Evolutionary conservation across 371 early-diverging fungal genomes (phyloP), one percentile per base, ranked within the genome.

Genomic region (Nematocida sp.): DNA sequence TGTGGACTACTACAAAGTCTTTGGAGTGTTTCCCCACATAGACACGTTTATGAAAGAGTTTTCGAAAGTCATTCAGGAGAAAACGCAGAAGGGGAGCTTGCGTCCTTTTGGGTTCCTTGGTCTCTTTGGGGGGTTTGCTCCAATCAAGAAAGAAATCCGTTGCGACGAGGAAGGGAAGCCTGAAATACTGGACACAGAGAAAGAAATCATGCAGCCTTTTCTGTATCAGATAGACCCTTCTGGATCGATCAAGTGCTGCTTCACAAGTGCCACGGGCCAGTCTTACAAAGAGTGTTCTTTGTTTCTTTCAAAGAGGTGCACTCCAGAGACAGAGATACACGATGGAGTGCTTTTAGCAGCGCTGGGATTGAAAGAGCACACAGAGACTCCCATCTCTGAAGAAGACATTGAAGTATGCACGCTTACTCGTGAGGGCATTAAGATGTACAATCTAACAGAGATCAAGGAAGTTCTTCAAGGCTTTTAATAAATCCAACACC

Each of bases 101-200:
- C 76, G 84, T 19, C 84, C 84, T n/a, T 80, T 82, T 63, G 84
- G 84, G 2, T 74, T 60, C 19, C 55, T 80, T 13, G 32, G 80
- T 23, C 31, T 83, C 23, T 64, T 83, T 45, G 55, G 54, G 32
- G 82, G 82, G 25, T 29, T 37, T 56, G 55, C 67, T 1, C 49
- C n/a, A 5, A 53, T 37, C 2, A 58, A 51, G 13, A 65, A 66
- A 60, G 51, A 57, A 31, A 63, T 60, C 5, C 40, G 45, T 7
- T 15, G 17, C 7, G 67, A 67, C 40, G 67, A 57, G 29, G 41
- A 56, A 11, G 55, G 40, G 5, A 11, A 41, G 1, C 1, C 34
- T 19, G 15, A 29, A 1, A 67, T 67, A 21, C 34, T 23, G n/a
- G 57, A 67, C 0, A 45, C 40, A 48, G 67, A 57, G 11, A 54